A percentile compares a stretch with the other conserved stretches of the same genome.
These are phyloP conservation scores for Fonsecaea pugnacius DNA, from an alignment of 2,329 filamentous ascomycete genomes.

Conservation along the genomic window DNA sequence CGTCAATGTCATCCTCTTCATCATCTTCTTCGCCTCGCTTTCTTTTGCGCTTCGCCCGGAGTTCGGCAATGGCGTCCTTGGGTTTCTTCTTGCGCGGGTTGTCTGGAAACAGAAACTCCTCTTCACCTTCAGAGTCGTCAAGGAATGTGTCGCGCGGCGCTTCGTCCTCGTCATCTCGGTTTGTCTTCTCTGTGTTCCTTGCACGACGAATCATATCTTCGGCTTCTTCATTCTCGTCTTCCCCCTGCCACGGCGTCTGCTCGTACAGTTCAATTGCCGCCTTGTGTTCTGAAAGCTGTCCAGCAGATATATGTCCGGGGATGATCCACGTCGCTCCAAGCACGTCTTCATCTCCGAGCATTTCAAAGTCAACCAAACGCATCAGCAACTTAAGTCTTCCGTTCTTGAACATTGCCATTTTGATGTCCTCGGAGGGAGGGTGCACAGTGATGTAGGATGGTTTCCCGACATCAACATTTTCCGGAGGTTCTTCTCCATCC, in stretches of 20 bases:
- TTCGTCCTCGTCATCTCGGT: conserved; percentile 44
- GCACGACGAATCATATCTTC: conserved; percentile 80
- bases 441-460: conserved; percentile 40
- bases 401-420: conserved; percentile 81
- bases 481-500: conserved; percentile 34
- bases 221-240: conserved; percentile 70
- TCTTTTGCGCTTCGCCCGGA: conserved; percentile 65
- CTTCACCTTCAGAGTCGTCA: conserved; percentile 68
- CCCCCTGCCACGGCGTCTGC: conserved; percentile 75
- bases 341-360: conserved; percentile 69
- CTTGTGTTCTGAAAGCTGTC: conserved; percentile 69
- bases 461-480: conserved; percentile 39
- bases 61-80: conserved; percentile 51
- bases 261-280: conserved; percentile 77
- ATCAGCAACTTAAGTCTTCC: conserved; percentile 84
- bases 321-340: conserved; percentile 79
- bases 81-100: conserved; percentile 53
- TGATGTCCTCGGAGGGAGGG: conserved; percentile 47
- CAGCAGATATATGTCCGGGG: conserved; percentile 66
- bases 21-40: conserved; percentile 50
- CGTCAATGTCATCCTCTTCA: conserved; percentile 62
- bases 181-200: conserved; percentile 33
- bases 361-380: conserved; percentile 72
- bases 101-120: conserved; percentile 68
- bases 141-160: conserved; percentile 60